Conservation (phyloP, 1,139 yeast genomes). For the Protomyces arabidopsidicola region DNA sequence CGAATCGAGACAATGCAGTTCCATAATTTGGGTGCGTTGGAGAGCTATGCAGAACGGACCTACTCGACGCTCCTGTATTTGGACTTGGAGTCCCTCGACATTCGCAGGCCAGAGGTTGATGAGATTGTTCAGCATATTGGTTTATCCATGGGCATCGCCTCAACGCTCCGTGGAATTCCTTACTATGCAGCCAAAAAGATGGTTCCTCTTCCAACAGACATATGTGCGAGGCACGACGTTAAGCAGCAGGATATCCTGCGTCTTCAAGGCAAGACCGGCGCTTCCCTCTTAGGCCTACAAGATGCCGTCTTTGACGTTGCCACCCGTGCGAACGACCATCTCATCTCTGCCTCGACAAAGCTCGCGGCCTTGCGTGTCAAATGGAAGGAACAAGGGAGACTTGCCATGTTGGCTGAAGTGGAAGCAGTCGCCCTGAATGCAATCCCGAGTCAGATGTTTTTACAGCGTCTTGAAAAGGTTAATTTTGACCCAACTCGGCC, state of each 20-base stretch:
- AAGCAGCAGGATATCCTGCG: slow-evolving; percentile 63
- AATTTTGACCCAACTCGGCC: slow-evolving; percentile 61
- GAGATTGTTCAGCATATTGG: slow-evolving; percentile 72
- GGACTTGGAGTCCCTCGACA: slow-evolving; percentile 53
- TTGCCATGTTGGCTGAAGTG: background rate
- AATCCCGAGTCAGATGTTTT: slow-evolving; percentile 60
- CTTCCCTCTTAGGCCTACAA: slow-evolving; percentile 44
- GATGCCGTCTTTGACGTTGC: slow-evolving; percentile 69
- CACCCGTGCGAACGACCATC: slow-evolving; percentile 72
- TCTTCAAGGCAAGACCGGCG: slow-evolving; percentile 44
- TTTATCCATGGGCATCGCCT: slow-evolving; percentile 70
- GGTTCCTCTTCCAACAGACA: slow-evolving; percentile 55
- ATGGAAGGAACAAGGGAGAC: slow-evolving; percentile 48
- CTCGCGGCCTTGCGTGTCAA: slow-evolving; percentile 47
- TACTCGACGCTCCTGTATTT: slow-evolving; percentile 69
- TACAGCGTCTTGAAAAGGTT: slow-evolving; percentile 54
- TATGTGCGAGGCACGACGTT: slow-evolving; percentile 52
- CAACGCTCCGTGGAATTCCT: slow-evolving; percentile 57
- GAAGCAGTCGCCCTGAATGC: slow-evolving; percentile 50
- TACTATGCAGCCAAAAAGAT: slow-evolving; percentile 54
- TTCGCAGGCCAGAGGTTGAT: slow-evolving; percentile 45
- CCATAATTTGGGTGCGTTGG: slow-evolving; percentile 53
- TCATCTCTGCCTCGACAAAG: slow-evolving; percentile 61
- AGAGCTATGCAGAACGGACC: slow-evolving; percentile 77
- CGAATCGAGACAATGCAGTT: slow-evolving; percentile 51